phyloP scores from a whole-genome alignment of 2,329 filamentous ascomycete genomes.

The Aspergillus ochraceus region DNA sequence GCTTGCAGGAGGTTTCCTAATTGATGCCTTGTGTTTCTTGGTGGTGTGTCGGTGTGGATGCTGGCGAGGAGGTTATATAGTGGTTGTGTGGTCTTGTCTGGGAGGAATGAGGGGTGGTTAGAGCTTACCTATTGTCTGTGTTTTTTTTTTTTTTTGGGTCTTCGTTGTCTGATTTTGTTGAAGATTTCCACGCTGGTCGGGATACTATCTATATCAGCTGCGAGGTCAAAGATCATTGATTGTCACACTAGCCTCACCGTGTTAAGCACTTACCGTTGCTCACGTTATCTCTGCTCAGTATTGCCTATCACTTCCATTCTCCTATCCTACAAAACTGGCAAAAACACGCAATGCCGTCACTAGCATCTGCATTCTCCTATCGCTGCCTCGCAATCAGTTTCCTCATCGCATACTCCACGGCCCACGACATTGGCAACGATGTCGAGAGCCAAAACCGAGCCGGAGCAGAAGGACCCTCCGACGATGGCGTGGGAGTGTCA shows the following conservation, averaged over 20 bases:
- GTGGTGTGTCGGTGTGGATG: not conserved
- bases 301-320: not conserved
- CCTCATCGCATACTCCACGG: constrained; percentile 10
- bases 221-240: not conserved
- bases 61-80: not conserved
- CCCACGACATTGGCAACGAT: constrained; percentile 15
- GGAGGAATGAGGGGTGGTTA: not conserved
- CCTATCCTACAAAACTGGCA: not conserved
- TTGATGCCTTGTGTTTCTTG: not conserved
- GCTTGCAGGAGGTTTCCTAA: not conserved
- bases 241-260: not conserved
- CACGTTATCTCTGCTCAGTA: not conserved
- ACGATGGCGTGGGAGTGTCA: constrained; percentile 11
- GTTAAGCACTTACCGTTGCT: not conserved
- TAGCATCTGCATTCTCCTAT: not conserved
- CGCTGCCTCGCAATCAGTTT: constrained; percentile 1
- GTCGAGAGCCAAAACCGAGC: constrained; percentile 13
- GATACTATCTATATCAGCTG: not conserved
- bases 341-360: constrained; percentile 1
- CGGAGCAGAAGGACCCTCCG: constrained; percentile 11
- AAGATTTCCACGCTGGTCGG: not conserved
- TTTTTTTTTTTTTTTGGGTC: not conserved
- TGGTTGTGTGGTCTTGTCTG: not conserved
- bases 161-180: not conserved
- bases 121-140: not conserved